Evolutionary conservation across 805 yeast species (phyloP), one percentile per base, ranked within the genome.

Genomic region (Candida incommunis): DNA sequence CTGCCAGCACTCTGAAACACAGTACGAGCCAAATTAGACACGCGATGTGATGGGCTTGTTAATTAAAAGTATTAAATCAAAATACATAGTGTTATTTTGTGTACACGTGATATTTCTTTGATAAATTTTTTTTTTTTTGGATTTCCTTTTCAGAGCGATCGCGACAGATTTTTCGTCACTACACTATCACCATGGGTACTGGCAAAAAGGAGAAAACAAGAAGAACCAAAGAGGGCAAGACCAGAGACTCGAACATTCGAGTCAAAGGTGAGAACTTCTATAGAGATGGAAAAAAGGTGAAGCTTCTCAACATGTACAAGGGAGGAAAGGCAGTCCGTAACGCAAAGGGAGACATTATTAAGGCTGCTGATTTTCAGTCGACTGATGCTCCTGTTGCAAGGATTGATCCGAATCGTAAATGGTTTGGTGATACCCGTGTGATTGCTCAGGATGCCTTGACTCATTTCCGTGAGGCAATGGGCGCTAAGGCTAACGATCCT

Each of bases 341-440:
- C 60, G 85, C 86, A 43, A 71, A 76, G 50, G 97, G 97, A 58
- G 95, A 87, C 25, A 74, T 88, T 48, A 73, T 86, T 45, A 72
- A 76, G 59, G 95, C 95, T 40, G 96, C 97, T 18, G 79, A 77
- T 23, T 72, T 90, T 47, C 98, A 90, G 62, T 80, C 83, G 53
- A 78, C 86, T 3, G 88, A 86, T 50, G 71, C 83, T 23, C 97
- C 97, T 13, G 76, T 70, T 51, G 97, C 97, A 1, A 72, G 98
- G 49, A 94, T 90, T 40, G 95, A 85, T 60, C 97, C 98, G 4
- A 90, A 90, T 63, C 76, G 95, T 63, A 77, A 94, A 60, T 90
- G 97, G 98, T 92, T 92, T 60, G 96, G 96, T 42, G 92, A 87
- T 65, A 86, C 98, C 13, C 76, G 98, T 59, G 98, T 90, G 35